These are phyloP conservation scores for Zygosaccharomyces pseudorouxii DNA, from an alignment of 805 yeast species.

Conservation along the genomic window DNA sequence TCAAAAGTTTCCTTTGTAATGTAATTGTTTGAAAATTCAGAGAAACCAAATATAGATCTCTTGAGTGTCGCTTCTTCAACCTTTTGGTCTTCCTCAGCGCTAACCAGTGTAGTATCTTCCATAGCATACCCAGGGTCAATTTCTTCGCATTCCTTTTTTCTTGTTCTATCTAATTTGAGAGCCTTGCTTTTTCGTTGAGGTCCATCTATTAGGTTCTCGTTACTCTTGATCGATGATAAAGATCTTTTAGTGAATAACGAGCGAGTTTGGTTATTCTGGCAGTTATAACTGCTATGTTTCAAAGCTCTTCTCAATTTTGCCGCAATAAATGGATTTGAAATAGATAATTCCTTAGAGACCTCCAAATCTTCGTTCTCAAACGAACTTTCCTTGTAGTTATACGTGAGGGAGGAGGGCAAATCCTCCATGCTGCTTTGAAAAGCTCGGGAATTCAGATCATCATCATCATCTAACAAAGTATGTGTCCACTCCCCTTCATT, in stretches of 20 bases:
- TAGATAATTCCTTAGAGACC: constrained; percentile 15
- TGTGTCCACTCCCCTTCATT: constrained; percentile 17
- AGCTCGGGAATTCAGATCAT: not conserved
- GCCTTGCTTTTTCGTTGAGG: not conserved
- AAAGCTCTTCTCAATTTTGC: constrained; percentile 11
- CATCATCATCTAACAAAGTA: constrained; percentile 8
- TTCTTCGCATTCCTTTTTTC: not conserved
- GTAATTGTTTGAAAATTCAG: constrained; percentile 18
- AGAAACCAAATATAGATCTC: constrained; percentile 5
- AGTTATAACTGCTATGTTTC: not conserved
- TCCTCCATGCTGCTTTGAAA: not conserved
- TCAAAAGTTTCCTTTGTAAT: not conserved
- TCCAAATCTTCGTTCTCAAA: constrained; percentile 20
- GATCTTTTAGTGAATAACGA: not conserved
- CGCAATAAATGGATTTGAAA: constrained; percentile 25
- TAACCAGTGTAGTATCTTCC: constrained; percentile 6
- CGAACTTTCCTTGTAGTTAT: constrained; percentile 7
- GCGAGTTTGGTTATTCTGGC: not conserved
- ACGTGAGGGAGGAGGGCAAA: constrained; percentile 15
- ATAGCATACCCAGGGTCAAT: not conserved
- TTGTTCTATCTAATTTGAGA: not conserved
- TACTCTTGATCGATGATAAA: not conserved
- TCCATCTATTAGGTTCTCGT: not conserved
- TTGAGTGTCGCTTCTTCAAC: not conserved
- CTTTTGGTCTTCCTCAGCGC: not conserved